Evolutionary conservation across 768 basidiomycete species (phyloP).

Genomic region (Cubamyces sp.): DNA sequence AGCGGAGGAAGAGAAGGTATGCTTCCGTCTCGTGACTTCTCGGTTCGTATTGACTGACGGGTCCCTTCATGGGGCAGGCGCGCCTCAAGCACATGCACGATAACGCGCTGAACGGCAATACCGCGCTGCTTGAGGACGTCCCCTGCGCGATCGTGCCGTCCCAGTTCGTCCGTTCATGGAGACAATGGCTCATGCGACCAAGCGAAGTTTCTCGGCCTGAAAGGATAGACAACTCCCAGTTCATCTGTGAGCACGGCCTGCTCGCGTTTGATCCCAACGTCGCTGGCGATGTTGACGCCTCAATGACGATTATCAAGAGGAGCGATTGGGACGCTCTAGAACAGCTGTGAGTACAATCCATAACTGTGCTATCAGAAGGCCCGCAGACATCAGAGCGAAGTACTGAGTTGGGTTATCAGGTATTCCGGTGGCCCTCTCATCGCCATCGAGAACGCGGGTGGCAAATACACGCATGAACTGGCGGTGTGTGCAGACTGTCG

Average conservation of each 20-base stretch:
- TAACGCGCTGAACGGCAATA: constrained; percentile 50
- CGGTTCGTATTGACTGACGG: not conserved
- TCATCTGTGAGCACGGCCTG: constrained; percentile 69
- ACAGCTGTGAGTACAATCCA: constrained; percentile 50
- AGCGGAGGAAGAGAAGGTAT: constrained; percentile 82
- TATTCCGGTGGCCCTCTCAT: constrained; percentile 63
- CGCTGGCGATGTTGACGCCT: constrained; percentile 58
- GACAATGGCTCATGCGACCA: constrained; percentile 67
- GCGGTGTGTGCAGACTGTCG: constrained; percentile 66
- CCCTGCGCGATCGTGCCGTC: constrained; percentile 63
- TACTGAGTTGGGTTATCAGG: constrained; percentile 37
- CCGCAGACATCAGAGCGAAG: not conserved
- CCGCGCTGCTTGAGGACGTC: constrained; percentile 49
- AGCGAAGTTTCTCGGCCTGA: constrained; percentile 59
- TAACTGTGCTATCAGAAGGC: too few species aligned
- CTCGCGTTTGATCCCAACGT: constrained; percentile 71
- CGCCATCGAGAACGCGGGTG: constrained; percentile 43
- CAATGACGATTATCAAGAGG: constrained; percentile 57
- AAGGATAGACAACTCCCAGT: constrained; percentile 59
- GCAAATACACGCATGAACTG: constrained; percentile 49
- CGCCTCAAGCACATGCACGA: constrained; percentile 67
- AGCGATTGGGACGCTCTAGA: constrained; percentile 68
- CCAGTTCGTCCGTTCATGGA: constrained; percentile 70
- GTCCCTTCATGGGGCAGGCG: constrained; percentile 48
- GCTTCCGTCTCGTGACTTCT: not conserved